Percentiles rank a stretch among this genome's conserved stretches.
phyloP scores from a whole-genome alignment of 352 stramenopile species.

The Pythium rishiriense region DNA sequence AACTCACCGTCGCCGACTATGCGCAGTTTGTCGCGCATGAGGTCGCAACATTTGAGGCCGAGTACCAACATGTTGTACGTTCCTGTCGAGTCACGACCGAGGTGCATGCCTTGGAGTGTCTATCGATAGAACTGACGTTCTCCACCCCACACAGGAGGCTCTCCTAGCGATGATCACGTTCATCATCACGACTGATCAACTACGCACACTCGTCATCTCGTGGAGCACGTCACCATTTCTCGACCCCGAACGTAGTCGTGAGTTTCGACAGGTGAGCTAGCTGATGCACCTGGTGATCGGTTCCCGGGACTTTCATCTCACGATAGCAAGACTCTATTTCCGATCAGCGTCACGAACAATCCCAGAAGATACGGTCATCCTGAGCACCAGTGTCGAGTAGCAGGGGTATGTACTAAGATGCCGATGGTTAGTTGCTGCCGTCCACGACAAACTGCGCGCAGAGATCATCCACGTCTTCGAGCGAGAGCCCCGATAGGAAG shows the following conservation, averaged over 20 bases:
- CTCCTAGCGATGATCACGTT: conserved; percentile 70
- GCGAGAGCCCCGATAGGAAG: conserved; percentile 57
- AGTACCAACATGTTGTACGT: conserved; percentile 80
- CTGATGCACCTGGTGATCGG: no score
- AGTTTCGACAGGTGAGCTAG: conserved; percentile 56
- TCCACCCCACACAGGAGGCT: no score
- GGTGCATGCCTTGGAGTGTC: not conserved
- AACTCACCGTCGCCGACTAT: conserved; percentile 59
- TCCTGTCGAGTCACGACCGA: not conserved
- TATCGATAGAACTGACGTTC: no score
- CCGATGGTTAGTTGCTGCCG: conserved; percentile 12
- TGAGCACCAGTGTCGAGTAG: not conserved
- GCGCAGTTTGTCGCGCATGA: conserved; percentile 71
- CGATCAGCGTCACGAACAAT: conserved; percentile 41
- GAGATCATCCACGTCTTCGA: conserved; percentile 74
- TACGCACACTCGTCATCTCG: conserved; percentile 78
- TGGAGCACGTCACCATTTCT: conserved; percentile 83
- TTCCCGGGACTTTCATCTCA: no score
- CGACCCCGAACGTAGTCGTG: conserved; percentile 43
- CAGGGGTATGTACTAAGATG: not conserved
- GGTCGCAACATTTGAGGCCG: conserved; percentile 70
- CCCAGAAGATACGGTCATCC: conserved; percentile 21
- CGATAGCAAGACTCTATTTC: not conserved
- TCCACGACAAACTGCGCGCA: conserved; percentile 59
- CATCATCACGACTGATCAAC: conserved; percentile 61